Percentiles rank a stretch among this genome's conserved stretches.
Conservation (phyloP, 169 alveolate species). For the Babesia bigemina region DNA sequence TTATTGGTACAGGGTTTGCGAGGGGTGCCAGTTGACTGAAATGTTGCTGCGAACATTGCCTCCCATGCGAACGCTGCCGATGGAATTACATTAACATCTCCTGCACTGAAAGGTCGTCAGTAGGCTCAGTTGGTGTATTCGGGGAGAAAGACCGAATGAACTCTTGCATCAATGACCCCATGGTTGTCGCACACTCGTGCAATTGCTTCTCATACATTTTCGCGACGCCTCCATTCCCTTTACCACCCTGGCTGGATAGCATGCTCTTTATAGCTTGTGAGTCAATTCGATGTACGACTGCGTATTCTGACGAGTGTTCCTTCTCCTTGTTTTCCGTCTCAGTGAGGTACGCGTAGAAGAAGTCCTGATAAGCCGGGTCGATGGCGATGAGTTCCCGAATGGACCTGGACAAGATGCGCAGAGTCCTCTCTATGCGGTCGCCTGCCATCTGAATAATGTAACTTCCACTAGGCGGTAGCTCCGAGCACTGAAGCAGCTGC, state of each 20-base stretch:
- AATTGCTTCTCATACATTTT: conserved; percentile 8
- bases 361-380: conserved; percentile 25
- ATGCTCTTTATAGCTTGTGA: neutral
- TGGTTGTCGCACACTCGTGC: neutral
- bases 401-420: conserved; percentile 17
- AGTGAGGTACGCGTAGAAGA: conserved; percentile 41
- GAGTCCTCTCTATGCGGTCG: conserved; percentile 27
- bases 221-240: neutral
- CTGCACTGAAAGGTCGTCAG: too few species aligned
- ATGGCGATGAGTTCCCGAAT: conserved; percentile 18
- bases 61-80: too few species aligned
- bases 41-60: too few species aligned
- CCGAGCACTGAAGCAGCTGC: conserved; percentile 12
- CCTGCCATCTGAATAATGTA: conserved; percentile 5
- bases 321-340: neutral
- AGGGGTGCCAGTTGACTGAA: too few species aligned
- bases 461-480: neutral
- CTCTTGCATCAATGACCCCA: conserved; percentile 1
- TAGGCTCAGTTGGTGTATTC: too few species aligned
- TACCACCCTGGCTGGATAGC: neutral
- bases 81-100: too few species aligned
- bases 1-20: too few species aligned
- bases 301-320: neutral
- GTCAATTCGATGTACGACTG: neutral
- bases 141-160: neutral